Evolutionary conservation across 768 basidiomycete species (phyloP), one percentile per base, ranked within the genome.

Genomic region (Gautieria morchelliformis): DNA sequence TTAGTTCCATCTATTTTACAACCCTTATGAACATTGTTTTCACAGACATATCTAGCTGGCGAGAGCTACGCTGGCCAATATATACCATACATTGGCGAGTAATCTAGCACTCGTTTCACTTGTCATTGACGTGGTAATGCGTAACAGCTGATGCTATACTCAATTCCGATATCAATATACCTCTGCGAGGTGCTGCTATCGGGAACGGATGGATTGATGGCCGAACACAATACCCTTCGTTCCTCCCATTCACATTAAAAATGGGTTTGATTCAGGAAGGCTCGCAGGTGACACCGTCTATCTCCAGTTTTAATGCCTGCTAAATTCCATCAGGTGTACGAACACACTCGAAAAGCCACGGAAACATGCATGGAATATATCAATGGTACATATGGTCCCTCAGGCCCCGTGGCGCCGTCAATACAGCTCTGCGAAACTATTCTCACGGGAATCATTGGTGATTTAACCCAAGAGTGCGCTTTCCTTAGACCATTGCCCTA

Each of bases 161-260:
- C 32, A 68, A 76, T 60, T 81, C 83, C 6, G 68, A 76, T 35
- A 72, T 91, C 17, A 66, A 74, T 24, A 72, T 85, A 27, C 83
- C 82, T 0, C 73, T 97, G 8, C 78, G 78, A 45, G 96, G 96
- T 1, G 72, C 80, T 15, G 90, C 95, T 0, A 96, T 99, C 45
- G 96, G 96, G 20, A 99, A 99, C 69, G 95, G 95, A 5, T 99
- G 96, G 96, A 95, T 96, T 48, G 94, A 97, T 68, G 84, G 85
- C 0, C 80, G 81, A 42, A 75, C 77, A 57, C 96, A 99, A 72
- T 99, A 97, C 68, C 83, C 89, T 15, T 78, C 93, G 17, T 98
- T 90, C 68, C 71, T 93, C 42, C 92, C 95, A 62, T 98, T 85
- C 65, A 85, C 84, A 1, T 78, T 88, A 46, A 84, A 87, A 64